phyloP scores from a whole-genome alignment of 257 asterid genomes.

The Primulina eburnea region DNA sequence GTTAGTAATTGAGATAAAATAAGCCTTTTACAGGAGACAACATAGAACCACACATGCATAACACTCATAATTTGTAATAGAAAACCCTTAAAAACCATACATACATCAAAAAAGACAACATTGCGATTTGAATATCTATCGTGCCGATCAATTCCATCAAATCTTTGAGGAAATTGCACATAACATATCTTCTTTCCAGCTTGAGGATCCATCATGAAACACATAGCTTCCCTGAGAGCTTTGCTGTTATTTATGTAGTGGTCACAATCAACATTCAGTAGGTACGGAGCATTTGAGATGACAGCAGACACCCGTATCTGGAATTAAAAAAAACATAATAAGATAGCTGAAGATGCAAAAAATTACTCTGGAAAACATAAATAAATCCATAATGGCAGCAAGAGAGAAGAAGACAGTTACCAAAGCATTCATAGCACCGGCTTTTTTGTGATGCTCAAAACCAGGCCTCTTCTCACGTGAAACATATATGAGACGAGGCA shows the following conservation, averaged over 20 bases:
- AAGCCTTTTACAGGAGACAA: conserved; percentile 19
- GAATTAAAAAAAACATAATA: conserved; percentile 13
- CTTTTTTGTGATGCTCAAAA: conserved; percentile 93
- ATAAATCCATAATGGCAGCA: not conserved
- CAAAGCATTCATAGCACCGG: conserved; percentile 99
- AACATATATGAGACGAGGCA: conserved; percentile 90
- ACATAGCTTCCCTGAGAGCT: conserved; percentile 96
- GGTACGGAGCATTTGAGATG: conserved; percentile 91
- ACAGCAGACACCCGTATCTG: conserved; percentile 96
- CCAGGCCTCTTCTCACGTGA: conserved; percentile 99
- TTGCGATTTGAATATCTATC: conserved; percentile 95
- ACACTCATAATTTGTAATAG: not conserved
- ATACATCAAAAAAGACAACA: conserved; percentile 89
- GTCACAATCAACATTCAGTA: conserved; percentile 96
- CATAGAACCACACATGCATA: not conserved
- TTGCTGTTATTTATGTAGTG: conserved; percentile 94
- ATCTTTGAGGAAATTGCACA: conserved; percentile 96
- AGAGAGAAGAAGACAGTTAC: conserved; percentile 36
- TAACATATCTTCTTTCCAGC: conserved; percentile 96
- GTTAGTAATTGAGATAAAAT: conserved; percentile 25
- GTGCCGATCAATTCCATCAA: conserved; percentile 92
- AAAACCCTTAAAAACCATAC: conserved; percentile 24
- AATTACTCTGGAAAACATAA: not conserved
- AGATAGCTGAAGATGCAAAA: conserved; percentile 1
- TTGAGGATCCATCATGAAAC: conserved; percentile 99